Evolutionary conservation across 768 basidiomycete genomes (phyloP).

Genomic region (Leccinum aurantiacum): DNA sequence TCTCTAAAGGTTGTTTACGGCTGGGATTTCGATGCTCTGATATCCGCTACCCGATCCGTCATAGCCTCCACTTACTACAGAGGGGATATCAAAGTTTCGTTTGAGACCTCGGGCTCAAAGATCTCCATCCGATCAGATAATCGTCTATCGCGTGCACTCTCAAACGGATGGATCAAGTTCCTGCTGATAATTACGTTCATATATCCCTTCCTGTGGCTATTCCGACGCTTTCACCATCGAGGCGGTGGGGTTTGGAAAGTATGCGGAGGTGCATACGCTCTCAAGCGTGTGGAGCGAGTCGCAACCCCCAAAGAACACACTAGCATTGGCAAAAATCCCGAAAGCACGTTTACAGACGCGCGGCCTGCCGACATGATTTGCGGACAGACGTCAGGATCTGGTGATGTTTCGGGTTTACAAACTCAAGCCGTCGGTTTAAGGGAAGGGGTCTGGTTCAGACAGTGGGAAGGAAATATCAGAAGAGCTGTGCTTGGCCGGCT

Average conservation of each 20-base stretch:
- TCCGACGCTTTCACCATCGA: conserved; percentile 59
- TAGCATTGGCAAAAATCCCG: conserved; percentile 3
- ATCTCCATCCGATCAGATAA: conserved; percentile 71
- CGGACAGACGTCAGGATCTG: conserved; percentile 24
- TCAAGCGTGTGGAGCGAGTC: conserved; percentile 45
- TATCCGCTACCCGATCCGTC: conserved; percentile 37
- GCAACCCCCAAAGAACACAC: conserved; percentile 7
- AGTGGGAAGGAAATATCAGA: conserved; percentile 70
- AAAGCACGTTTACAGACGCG: conserved; percentile 7
- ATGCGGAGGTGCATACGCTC: conserved; percentile 73
- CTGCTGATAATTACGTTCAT: conserved; percentile 67
- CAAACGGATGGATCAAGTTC: conserved; percentile 69
- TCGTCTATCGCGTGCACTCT: conserved; percentile 61
- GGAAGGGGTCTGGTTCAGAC: conserved; percentile 79
- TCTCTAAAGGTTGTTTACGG: conserved; percentile 50
- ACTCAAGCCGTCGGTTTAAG: conserved; percentile 53
- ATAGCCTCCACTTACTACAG: conserved; percentile 41
- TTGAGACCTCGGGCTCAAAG: conserved; percentile 45
- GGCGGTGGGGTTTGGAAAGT: conserved; percentile 79
- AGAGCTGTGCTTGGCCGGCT: conserved; percentile 52
- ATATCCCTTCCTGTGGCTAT: conserved; percentile 82
- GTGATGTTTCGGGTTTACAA: conserved; percentile 27
- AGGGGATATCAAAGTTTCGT: conserved; percentile 44
- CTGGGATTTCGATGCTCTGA: conserved; percentile 50
- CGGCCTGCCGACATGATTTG: background rate